Evolutionary conservation across 2,329 filamentous ascomycete genomes (phyloP), one percentile per base, ranked within the genome.

Genomic region (Aspergillus eucalypticola): DNA sequence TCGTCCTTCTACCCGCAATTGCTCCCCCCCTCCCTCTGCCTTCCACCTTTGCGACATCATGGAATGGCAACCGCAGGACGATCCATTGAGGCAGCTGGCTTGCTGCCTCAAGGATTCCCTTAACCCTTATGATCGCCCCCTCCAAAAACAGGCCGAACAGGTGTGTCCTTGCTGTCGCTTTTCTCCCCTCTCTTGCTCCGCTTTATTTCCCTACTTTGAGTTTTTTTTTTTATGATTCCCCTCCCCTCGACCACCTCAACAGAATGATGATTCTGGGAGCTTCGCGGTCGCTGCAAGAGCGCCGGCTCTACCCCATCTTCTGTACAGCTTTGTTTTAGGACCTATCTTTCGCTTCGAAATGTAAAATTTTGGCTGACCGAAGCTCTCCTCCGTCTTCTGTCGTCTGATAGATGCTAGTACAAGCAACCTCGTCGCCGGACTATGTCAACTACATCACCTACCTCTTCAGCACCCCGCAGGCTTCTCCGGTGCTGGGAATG

Each of bases 371-470:
- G 29, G 64, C 67, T 73, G 54, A 71, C 56, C 13, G 35, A 39
- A 41, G 39, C 13, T 50, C 48, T 19, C 57, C 11, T 27, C 25
- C 25, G 51, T 52, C 27, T 29, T 35, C 19, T 54, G 52, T 13
- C 50, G 21, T 55, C 23, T 56, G 35, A 59, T 70, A 98, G 95
- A 96, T 98, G 91, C 90, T 99, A 69, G 84, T 87, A 66, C 90
- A 96, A 80, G 95, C 94, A 62, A 96, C 91, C 75, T 81, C 83
- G 55, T 95, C 91, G 10, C 93, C 93, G 52, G 94, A 98, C 76
- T 91, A 97, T 82, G 94, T 96, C 82, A 98, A 98, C 79, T 99
- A 99, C 77, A 88, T 99, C 48, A 90, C 91, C 68, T 97, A 90
- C 77, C 86, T 99, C 64, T 91, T 96, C 77, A 91, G 90, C 61